phyloP scores from a whole-genome alignment of 345 rosid genomes.

The Angophora floribunda region DNA sequence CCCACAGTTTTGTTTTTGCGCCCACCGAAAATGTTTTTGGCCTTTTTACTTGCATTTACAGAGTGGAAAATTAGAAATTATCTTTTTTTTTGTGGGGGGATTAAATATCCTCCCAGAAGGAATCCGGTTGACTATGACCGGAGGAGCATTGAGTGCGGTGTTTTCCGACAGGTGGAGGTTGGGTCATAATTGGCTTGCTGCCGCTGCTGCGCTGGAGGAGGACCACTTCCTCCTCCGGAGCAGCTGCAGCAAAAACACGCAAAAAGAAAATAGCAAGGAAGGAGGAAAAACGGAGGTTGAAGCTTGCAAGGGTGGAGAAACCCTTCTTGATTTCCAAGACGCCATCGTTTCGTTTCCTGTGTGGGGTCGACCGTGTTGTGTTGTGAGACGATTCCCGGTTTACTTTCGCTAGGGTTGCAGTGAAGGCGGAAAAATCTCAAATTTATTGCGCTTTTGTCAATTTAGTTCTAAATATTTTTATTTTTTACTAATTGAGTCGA shows the following conservation, averaged over 20 bases:
- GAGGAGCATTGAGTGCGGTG: neutral
- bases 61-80: neutral
- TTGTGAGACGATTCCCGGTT: neutral
- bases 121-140: neutral
- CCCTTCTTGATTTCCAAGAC: neutral
- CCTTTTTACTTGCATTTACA: neutral
- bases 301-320: neutral
- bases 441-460: no score
- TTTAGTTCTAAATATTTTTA: fast-evolving
- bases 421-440: no score
- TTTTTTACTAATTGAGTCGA: fast-evolving
- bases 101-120: neutral
- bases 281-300: neutral
- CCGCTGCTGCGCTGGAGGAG: neutral
- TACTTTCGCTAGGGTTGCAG: neutral
- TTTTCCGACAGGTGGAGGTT: neutral
- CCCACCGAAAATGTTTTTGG: no score
- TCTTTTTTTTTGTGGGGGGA: no score
- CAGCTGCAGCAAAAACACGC: neutral
- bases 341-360: neutral
- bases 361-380: neutral
- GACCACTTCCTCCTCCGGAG: neutral
- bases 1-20: neutral
- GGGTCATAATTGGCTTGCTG: neutral
- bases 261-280: neutral